A percentile compares a stretch with the other conserved stretches of the same genome.
Conservation (phyloP, 2,329 filamentous ascomycete species). For the Didymella keratinophila region DNA sequence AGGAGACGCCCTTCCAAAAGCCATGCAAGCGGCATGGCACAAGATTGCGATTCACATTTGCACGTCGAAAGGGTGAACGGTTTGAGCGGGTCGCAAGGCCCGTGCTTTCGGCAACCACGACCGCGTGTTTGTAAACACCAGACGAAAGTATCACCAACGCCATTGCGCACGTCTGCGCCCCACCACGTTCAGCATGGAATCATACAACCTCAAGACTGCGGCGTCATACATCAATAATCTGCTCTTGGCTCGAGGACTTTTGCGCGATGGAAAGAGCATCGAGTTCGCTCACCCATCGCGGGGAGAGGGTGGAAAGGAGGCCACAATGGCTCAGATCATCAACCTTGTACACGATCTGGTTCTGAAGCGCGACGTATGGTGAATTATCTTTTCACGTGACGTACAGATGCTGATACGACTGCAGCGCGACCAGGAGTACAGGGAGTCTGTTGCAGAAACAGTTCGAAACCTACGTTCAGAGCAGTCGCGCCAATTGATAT, state of each 20-base stretch:
- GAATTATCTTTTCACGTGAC: background rate
- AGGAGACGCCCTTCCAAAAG: background rate
- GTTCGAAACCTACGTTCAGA: slow-evolving; percentile 79
- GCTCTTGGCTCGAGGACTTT: slow-evolving; percentile 67
- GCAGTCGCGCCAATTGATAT: slow-evolving; percentile 74
- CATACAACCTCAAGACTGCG: slow-evolving; percentile 65
- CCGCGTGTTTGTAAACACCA: slow-evolving; percentile 21
- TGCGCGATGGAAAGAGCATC: slow-evolving; percentile 73
- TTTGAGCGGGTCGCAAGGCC: background rate
- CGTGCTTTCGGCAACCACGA: slow-evolving; percentile 20
- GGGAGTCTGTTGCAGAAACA: slow-evolving; percentile 80
- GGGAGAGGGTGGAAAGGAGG: slow-evolving; percentile 67
- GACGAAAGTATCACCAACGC: slow-evolving; percentile 13
- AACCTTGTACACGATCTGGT: slow-evolving; percentile 94
- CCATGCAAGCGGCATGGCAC: background rate
- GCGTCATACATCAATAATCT: slow-evolving; percentile 72
- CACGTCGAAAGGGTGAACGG: slow-evolving; percentile 1
- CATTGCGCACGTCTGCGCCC: slow-evolving; percentile 15
- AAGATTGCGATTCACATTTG: slow-evolving; percentile 1
- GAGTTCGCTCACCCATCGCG: slow-evolving; percentile 80
- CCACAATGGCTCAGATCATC: slow-evolving; percentile 85
- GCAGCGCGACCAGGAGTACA: slow-evolving; percentile 87
- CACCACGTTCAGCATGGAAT: slow-evolving; percentile 52
- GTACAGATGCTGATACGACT: slow-evolving; percentile 19
- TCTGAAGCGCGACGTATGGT: slow-evolving; percentile 80